Base-by-base conservation (phyloP, 2,329 filamentous ascomycete species). In the Alternaria novae-zelandiae region DNA sequence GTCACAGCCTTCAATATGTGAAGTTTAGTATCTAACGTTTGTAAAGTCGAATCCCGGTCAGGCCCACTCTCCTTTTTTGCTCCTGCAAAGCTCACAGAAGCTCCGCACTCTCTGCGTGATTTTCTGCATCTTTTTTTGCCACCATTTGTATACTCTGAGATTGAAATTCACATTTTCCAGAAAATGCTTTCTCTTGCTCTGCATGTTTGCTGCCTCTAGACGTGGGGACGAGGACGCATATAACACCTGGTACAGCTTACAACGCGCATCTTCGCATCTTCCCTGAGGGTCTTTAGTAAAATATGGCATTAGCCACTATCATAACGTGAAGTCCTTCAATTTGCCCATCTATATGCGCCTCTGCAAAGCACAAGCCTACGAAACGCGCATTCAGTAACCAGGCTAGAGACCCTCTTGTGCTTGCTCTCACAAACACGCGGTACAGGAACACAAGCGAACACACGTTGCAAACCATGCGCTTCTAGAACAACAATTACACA, bases 31-130 rank as follows among this genome's bases (percentile, higher is more conserved):
- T 41, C 36, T 41, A 41, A 41, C 36, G 5, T 41, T 41, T 41
- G n/a, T 41, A 11, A 41, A 59, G 51, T 78, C 76, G 72, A 78
- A 70, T 76, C 73, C 73, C 73, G 73, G 73, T 69, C 69, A 73
- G 69, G 73, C 73, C 73, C 71, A 13, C 32, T 55, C 43, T 41
- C 53, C 57, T 46, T 61, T 63, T 61, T 61, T 64, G 51, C 28
- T 30, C 13, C 5, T 41, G 26, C n/a, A 41, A 17, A 17, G 15
- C n/a, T 0, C n/a, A 10, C 1, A 17, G 15, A 17, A 41, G 13
- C 15, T 41, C 4, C 9, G 36, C 5, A 36, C 7, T 10, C 3
- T 41, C 8, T 30, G 7, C 49, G 8, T 36, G 4, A 12, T 46
- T 25, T 0, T 46, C 20, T 9, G 12, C 13, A 8, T 51, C 21